phyloP scores from a whole-genome alignment of 2,329 filamentous ascomycete species.

The Aspergillus felis region DNA sequence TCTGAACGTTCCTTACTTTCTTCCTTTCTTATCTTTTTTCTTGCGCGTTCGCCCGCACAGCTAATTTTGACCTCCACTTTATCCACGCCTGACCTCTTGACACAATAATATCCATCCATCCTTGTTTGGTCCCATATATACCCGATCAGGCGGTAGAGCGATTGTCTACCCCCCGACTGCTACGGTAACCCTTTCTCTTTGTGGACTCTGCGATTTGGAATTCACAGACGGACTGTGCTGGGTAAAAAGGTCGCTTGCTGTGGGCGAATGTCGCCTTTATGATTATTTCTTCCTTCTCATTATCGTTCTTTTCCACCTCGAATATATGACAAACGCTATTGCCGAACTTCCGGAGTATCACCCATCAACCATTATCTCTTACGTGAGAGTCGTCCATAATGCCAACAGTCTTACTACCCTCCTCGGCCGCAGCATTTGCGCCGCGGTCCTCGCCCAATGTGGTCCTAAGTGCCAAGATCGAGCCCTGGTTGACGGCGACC shows the following conservation, averaged over 20 bases:
- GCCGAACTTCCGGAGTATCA: background rate
- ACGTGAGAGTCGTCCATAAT: constrained; percentile 58
- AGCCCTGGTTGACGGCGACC: constrained; percentile 94
- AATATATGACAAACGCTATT: constrained; percentile 3
- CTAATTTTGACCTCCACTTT: constrained; percentile 21
- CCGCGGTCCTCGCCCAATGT: constrained; percentile 92
- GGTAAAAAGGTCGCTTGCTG: constrained; percentile 18
- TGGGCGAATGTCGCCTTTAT: constrained; percentile 40
- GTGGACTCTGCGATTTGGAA: background rate
- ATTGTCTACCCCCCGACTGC: background rate
- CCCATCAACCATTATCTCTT: constrained; percentile 45
- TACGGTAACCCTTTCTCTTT: background rate
- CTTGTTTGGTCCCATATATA: constrained; percentile 4
- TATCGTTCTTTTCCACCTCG: constrained; percentile 36
- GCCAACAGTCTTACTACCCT: constrained; percentile 89
- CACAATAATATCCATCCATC: constrained; percentile 9
- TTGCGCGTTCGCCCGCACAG: constrained; percentile 34
- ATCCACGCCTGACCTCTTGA: constrained; percentile 7
- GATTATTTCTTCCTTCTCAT: constrained; percentile 26
- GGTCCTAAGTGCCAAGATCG: constrained; percentile 84
- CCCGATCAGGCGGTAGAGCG: constrained; percentile 4
- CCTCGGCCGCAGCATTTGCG: constrained; percentile 93
- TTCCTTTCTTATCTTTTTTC: constrained; percentile 18
- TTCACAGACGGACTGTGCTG: constrained; percentile 2
- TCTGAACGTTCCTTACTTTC: constrained; percentile 23